A percentile compares a stretch with the other conserved stretches of the same genome.
Evolutionary conservation across 495 filamentous ascomycete species (phyloP).

Genomic region (Cairneyella variabilis): DNA sequence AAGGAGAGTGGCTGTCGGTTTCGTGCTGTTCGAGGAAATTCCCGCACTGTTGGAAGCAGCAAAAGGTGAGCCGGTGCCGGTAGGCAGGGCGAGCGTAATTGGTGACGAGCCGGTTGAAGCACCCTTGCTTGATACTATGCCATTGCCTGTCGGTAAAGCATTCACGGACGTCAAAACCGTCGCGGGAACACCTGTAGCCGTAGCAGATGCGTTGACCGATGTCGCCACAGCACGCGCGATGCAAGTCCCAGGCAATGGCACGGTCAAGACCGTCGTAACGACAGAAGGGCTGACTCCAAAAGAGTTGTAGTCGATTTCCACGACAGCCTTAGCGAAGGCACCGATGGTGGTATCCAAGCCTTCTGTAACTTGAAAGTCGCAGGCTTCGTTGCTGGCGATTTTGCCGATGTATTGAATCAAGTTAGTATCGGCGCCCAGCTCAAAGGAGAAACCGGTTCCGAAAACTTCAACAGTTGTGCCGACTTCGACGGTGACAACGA

Average conservation of each 20-base stretch:
- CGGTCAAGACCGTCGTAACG: conserved; percentile 33
- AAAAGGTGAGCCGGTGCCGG: not conserved
- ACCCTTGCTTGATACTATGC: too few relatives aligned
- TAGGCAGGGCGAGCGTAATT: not conserved
- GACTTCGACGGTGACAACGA: conserved; percentile 29
- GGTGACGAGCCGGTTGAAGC: not conserved
- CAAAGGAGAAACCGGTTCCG: conserved; percentile 36
- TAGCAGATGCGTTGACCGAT: conserved; percentile 9
- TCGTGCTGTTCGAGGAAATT: not conserved
- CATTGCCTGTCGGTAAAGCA: too few relatives aligned
- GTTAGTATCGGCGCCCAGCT: conserved; percentile 38
- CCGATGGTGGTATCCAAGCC: conserved; percentile 35
- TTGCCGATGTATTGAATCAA: conserved; percentile 39
- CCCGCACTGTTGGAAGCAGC: not conserved
- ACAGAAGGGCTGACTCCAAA: conserved; percentile 34
- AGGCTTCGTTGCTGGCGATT: conserved; percentile 26
- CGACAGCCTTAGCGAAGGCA: conserved; percentile 33
- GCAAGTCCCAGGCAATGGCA: conserved; percentile 28
- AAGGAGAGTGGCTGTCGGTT: too few relatives aligned
- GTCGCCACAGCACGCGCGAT: not conserved
- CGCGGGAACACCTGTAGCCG: not conserved
- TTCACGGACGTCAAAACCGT: not conserved
- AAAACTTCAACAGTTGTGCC: conserved; percentile 30
- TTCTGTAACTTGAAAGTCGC: conserved; percentile 28
- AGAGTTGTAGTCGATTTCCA: conserved; percentile 32